Evolutionary conservation across 352 stramenopile genomes (phyloP).

Genomic region (Pythium coloratum): DNA sequence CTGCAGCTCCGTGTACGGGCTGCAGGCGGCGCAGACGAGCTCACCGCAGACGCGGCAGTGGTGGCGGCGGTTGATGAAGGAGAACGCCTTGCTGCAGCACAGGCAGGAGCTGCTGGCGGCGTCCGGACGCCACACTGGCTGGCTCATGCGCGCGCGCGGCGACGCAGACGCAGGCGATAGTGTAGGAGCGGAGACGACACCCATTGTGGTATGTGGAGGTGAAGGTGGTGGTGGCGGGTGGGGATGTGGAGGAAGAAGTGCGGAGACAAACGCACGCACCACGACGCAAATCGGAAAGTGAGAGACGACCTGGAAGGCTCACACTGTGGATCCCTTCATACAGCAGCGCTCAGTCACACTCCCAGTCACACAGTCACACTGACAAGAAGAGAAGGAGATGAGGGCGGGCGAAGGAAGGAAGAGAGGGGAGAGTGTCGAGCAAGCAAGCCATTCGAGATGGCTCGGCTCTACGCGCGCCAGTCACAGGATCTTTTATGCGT

Average conservation of each 20-base stretch:
- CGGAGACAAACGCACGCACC: slow-evolving; percentile 8
- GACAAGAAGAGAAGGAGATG: slow-evolving; percentile 16
- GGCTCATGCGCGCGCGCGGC: slow-evolving; percentile 22
- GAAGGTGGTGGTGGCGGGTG: not conserved
- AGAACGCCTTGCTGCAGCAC: slow-evolving; percentile 69
- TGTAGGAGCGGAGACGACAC: slow-evolving; percentile 6
- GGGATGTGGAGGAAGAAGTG: not conserved
- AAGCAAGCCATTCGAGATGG: slow-evolving; percentile 11
- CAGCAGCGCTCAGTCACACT: not conserved
- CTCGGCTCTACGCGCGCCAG: slow-evolving; percentile 12
- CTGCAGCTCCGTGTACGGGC: slow-evolving; percentile 52
- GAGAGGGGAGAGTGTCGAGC: slow-evolving; percentile 11
- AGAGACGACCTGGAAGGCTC: not conserved
- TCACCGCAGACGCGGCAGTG: slow-evolving; percentile 79
- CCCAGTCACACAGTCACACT: not conserved
- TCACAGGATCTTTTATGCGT: not conserved
- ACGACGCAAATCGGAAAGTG: slow-evolving; percentile 29
- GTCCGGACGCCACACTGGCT: slow-evolving; percentile 72
- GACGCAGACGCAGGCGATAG: slow-evolving; percentile 17
- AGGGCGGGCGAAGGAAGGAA: not conserved
- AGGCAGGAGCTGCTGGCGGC: slow-evolving; percentile 66
- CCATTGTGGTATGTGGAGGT: slow-evolving; percentile 7
- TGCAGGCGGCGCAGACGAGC: slow-evolving; percentile 76
- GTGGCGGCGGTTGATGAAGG: slow-evolving; percentile 74
- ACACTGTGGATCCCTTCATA: not conserved